Evolutionary conservation across 441 rosid species (phyloP).

Genomic region (Omphalea diandra): DNA sequence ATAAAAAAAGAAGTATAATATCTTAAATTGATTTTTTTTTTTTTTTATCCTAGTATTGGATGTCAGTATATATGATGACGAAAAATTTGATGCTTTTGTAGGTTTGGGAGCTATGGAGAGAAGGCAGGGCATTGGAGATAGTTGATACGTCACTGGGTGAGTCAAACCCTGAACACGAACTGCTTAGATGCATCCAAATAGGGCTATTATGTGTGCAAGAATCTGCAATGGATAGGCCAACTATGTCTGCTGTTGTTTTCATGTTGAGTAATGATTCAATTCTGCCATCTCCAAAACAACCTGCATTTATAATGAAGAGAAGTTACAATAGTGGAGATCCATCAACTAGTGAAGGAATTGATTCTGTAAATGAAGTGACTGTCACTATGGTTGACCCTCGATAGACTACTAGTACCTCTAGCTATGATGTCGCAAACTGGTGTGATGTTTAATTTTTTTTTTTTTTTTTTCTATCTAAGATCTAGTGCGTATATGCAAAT

Average conservation of each 20-base stretch:
- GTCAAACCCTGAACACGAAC: constrained; percentile 14
- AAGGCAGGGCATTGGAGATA: constrained; percentile 24
- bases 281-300: constrained; percentile 31
- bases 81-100: background rate
- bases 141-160: constrained; percentile 20
- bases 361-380: constrained; percentile 45
- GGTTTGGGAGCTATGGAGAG: constrained; percentile 41
- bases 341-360: constrained; percentile 21
- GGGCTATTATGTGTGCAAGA: constrained; percentile 42
- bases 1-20: no score
- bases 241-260: constrained; percentile 28
- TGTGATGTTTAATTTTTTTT: no score
- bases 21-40: no score
- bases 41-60: no score
- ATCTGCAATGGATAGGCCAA: constrained; percentile 30
- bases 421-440: no score
- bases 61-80: no score
- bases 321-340: constrained; percentile 6
- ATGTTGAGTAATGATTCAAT: constrained; percentile 27
- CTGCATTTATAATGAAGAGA: constrained; percentile 25
- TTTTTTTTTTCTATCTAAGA: no score
- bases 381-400: constrained; percentile 39
- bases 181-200: constrained; percentile 33
- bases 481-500: no score
- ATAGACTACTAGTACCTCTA: no score